phyloP scores from a whole-genome alignment of 495 filamentous ascomycete species.

The Parathielavia appendiculata region DNA sequence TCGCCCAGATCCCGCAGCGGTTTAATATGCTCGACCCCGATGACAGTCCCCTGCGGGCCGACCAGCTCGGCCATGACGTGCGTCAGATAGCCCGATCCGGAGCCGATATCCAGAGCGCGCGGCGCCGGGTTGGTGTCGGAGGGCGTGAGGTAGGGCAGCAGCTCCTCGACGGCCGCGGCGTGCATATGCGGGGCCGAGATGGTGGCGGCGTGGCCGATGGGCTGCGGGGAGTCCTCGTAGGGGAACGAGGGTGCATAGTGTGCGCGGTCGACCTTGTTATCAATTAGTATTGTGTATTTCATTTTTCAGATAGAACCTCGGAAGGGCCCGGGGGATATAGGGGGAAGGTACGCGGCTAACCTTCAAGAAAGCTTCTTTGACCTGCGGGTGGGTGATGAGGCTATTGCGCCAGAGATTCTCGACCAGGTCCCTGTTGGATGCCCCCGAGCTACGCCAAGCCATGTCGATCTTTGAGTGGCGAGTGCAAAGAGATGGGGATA shows the following conservation, averaged over 20 bases:
- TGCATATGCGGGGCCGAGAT: conserved; percentile 99
- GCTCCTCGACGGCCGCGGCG: conserved; percentile 65
- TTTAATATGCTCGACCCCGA: conserved; percentile 86
- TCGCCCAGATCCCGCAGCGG: conserved; percentile 68
- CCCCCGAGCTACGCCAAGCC: conserved; percentile 86
- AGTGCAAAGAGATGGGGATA: neutral
- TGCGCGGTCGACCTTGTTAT: conserved; percentile 73
- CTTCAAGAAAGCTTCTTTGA: conserved; percentile 73
- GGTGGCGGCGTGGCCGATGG: conserved; percentile 81
- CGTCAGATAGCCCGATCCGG: conserved; percentile 86
- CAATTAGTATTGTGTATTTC: neutral
- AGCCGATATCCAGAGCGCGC: conserved; percentile 80
- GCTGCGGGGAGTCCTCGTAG: conserved; percentile 87
- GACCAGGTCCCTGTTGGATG: conserved; percentile 70
- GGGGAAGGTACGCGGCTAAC: conserved; percentile 37
- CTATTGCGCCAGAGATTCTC: conserved; percentile 68
- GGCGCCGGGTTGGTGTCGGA: conserved; percentile 30
- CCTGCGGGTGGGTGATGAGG: conserved; percentile 64
- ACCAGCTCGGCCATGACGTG: conserved; percentile 82
- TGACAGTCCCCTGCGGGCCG: conserved; percentile 53
- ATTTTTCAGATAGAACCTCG: no score
- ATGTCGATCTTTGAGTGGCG: conserved; percentile 43
- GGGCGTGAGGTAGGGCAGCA: conserved; percentile 56
- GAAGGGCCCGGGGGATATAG: neutral
- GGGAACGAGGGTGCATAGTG: conserved; percentile 65